phyloP scores from a whole-genome alignment of 2,329 filamentous ascomycete species.

The Fusarium praegraminearum region DNA sequence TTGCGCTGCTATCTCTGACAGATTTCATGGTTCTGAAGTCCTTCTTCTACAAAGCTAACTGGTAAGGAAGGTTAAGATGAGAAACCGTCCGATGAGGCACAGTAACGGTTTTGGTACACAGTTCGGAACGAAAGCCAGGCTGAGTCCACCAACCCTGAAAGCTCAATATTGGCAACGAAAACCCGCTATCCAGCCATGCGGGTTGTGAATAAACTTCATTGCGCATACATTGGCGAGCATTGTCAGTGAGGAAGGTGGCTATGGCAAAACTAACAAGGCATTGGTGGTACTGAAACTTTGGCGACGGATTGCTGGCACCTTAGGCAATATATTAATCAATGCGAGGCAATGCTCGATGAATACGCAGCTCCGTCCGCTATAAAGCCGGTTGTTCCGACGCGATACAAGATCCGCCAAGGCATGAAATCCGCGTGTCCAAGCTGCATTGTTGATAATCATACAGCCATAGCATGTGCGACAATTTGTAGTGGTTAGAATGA shows the following conservation, averaged over 20 bases:
- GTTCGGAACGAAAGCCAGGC: conserved; percentile 26
- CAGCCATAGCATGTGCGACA: background rate
- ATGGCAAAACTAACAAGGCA: background rate
- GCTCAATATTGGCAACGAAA: conserved; percentile 9
- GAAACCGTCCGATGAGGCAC: conserved; percentile 15
- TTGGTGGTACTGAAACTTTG: background rate
- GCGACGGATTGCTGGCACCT: background rate
- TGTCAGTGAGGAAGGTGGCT: background rate
- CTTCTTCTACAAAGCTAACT: background rate
- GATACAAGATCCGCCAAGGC: background rate
- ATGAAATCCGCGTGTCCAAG: background rate
- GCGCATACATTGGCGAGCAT: background rate
- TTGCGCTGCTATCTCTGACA: background rate
- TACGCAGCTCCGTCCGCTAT: background rate
- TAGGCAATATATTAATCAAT: conserved; percentile 16
- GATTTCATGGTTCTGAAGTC: background rate
- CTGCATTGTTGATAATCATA: background rate
- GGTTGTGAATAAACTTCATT: background rate
- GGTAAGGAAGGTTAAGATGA: background rate
- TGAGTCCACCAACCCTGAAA: conserved; percentile 3
- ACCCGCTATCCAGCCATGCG: background rate
- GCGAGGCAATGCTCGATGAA: background rate
- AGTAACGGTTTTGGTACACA: conserved; percentile 22
- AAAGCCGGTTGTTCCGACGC: conserved; percentile 1
- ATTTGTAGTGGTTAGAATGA: background rate